Evolutionary conservation across 2,329 filamentous ascomycete species (phyloP).

Genomic region (Juglanconis oblonga): DNA sequence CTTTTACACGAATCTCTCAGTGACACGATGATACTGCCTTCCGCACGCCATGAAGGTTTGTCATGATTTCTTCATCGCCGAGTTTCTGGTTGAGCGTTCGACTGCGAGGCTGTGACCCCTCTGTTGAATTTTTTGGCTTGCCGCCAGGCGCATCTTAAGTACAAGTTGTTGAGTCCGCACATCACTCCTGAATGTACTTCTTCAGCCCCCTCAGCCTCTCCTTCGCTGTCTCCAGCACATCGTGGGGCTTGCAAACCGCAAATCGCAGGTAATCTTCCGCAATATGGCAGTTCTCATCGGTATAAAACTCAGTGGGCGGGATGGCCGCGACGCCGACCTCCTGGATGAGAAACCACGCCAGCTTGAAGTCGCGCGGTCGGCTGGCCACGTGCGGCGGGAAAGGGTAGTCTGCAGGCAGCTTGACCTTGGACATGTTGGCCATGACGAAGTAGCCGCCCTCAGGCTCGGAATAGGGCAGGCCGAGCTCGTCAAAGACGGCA

Average conservation of each 20-base stretch:
- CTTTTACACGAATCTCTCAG: no score
- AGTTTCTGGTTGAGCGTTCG: no score
- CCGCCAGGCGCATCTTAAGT: background rate
- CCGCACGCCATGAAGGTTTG: no score
- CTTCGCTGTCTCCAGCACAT: constrained; percentile 77
- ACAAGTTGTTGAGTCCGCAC: background rate
- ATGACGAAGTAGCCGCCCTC: constrained; percentile 98
- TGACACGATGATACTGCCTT: no score
- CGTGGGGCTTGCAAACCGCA: constrained; percentile 93
- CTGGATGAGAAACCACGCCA: constrained; percentile 95
- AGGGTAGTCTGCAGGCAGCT: constrained; percentile 76
- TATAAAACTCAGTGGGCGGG: constrained; percentile 96
- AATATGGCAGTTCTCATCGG: constrained; percentile 74
- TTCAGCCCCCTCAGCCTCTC: constrained; percentile 69
- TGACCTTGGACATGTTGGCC: constrained; percentile 86
- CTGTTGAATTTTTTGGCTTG: no score
- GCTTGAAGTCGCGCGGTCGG: constrained; percentile 87
- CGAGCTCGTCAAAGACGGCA: constrained; percentile 71
- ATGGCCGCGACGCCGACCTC: constrained; percentile 95
- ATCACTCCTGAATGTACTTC: constrained; percentile 57
- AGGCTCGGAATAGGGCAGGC: constrained; percentile 80
- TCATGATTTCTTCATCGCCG: no score
- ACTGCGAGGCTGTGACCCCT: no score
- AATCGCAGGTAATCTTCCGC: constrained; percentile 93
- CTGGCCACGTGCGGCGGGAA: constrained; percentile 87